Evolutionary conservation across 352 stramenopile genomes (phyloP), one percentile per base, ranked within the genome.

Genomic region (Phytophthora lateralis): DNA sequence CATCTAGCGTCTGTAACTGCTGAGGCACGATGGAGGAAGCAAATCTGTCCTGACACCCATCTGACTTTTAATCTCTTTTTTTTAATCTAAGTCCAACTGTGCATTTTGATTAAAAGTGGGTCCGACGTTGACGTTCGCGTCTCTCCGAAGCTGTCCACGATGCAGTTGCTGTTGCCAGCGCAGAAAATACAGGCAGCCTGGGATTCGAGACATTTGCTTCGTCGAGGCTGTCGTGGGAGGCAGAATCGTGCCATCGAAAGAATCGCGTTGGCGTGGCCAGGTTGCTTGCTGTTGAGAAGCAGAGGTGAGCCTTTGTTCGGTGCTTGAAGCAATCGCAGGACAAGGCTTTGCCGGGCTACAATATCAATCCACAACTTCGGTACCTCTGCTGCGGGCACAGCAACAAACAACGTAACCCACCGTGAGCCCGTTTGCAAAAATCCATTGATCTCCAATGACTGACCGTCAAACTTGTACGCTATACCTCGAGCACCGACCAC

Each of bases 161-260:
- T 6, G 26, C 26, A 30, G 26, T 30, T 30, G 26, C 4, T 30
- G 26, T 27, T 27, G 9, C 4, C 41, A 29, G 9, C 5, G 8
- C 39, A 26, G 39, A 45, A 45, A 15, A 45, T 27, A 15, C 39
- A 46, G 9, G 39, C 15, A 21, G n/a, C 8, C 41, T 47, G 41
- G 44, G 27, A 51, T 50, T 45, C 39, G 39, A 56, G 49, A 57
- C 35, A 57, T 57, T 57, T 57, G 35, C 18, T 17, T 60, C 14
- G 38, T 44, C 41, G 14, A 32, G n/a, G 20, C n/a, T 43, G 51
- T 18, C 51, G 27, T 42, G 38, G 39, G 11, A 32, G 37, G 38
- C 26, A 26, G 14, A 29, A 27, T 59, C 39, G 38, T 58, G 51
- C 2, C 29, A n/a, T 58, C 38, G 51, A 27, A 44, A 44, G 38